Base-by-base conservation (phyloP, 129 eudicot species). In the Lactuca sativa region DNA sequence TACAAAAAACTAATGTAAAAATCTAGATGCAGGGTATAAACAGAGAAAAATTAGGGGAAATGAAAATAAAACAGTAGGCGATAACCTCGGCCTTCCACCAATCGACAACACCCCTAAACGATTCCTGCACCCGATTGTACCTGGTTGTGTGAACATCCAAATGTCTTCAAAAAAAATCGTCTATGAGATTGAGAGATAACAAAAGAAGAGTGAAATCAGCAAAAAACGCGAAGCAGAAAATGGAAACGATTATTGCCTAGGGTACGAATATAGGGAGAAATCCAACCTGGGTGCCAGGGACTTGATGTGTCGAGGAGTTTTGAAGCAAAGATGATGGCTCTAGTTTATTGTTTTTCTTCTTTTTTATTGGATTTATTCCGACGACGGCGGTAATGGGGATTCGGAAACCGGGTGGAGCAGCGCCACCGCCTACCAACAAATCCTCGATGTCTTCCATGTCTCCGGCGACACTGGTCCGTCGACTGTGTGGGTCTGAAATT, bases 111-210 rank as follows among this genome's bases (percentile, higher is more conserved):
- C n/a, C n/a, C n/a, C n/a, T n/a, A n/a, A n/a, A n/a, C n/a, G n/a
- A n/a, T n/a, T n/a, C n/a, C n/a, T n/a, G n/a, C n/a, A n/a, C n/a
- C n/a, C n/a, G n/a, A 56, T 4, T 34, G 54, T 49, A 93, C 98
- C 96, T 93, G 98, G 77, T 93, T 93, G 77, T 93, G 98, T n/a
- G 98, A 93, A 72, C 98, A 93, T 8, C 98, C 98, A 73, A 93
- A 93, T 60, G 98, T 93, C 85, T 93, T 93, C 64, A 93, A 76
- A 71, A 82, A n/a, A 93, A 62, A 93, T 93, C 0, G 86, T 83
- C 98, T 93, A 92, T 56, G 74, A 78, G 37, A 13, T 67, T 34
- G 2, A 18, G 36, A 36, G 38, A 38, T 61, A 52, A 51, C 44
- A 41, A 13, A n/a, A 62, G 8, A 66, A 54, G 17, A 40, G 47